Evolutionary conservation across 2,329 filamentous ascomycete species (phyloP), one percentile per base, ranked within the genome.

Genomic region (Teratosphaeria zuluensis): DNA sequence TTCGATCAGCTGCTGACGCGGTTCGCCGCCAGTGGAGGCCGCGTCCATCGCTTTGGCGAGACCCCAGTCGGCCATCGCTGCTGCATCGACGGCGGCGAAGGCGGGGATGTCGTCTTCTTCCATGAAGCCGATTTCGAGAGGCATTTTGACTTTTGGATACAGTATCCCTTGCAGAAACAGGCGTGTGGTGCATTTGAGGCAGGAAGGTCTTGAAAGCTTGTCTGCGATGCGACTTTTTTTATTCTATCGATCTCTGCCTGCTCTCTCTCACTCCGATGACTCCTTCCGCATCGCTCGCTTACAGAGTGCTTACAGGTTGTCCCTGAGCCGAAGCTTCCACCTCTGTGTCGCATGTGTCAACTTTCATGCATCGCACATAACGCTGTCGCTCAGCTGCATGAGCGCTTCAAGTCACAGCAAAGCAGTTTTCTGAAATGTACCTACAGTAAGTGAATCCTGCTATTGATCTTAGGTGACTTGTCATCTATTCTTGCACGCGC

Each of bases 1-100:
- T 52, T 60, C 58, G 35, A 66, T 55, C 57, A 62, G 52, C 24
- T 64, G 42, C 16, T 58, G 32, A 16, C 63, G 58, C 7, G 59
- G 38, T 35, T 61, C 48, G 31, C 58, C 62, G n/a, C 38, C 24
- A 11, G 35, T 55, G 12, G 56, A 30, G 21, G 56, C 58, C 21
- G 38, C n/a, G 14, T 57, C 59, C 58, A 69, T 66, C 11, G 64
- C 64, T 42, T 56, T 55, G 6, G 59, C 61, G 33, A 63, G 48
- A 11, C 58, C 56, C 57, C 61, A 65, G 53, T 59, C 48, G 21
- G 51, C 57, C 61, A 64, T 65, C 2, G 62, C 62, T n/a, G 58
- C 56, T 19, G 54, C 62, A 54, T 68, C 66, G 54, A 69, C 56
- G 12, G 33, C 56, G 31, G 63, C 65, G 56, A 67, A 64, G 42